These are phyloP conservation scores for Argentina anserina DNA, from an alignment of 306 rosid genomes.

Conservation along the genomic window DNA sequence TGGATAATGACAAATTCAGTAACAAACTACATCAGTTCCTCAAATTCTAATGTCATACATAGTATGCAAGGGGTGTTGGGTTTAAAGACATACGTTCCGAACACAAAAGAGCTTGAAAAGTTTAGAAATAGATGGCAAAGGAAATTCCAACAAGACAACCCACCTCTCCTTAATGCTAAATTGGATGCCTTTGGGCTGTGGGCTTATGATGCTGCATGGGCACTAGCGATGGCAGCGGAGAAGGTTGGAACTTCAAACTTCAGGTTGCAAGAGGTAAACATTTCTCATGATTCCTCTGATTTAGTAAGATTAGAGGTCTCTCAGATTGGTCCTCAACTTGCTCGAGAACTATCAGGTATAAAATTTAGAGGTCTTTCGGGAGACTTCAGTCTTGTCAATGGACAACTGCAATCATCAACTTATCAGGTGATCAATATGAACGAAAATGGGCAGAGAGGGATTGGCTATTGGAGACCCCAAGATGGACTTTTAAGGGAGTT, in stretches of 20 bases:
- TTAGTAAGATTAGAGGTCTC: slow-evolving; percentile 28
- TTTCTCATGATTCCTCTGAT: slow-evolving; percentile 19
- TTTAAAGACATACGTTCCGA: slow-evolving; percentile 38
- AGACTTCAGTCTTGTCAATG: slow-evolving; percentile 6
- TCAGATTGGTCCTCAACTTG: slow-evolving; percentile 31
- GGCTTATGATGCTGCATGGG: slow-evolving; percentile 61
- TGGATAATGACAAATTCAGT: slow-evolving; percentile 49
- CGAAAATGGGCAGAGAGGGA: slow-evolving; percentile 29
- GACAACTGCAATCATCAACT: slow-evolving; percentile 18
- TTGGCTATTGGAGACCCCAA: slow-evolving; percentile 48
- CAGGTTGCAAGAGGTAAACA: background rate
- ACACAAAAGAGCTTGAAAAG: slow-evolving; percentile 17
- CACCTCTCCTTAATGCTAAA: slow-evolving; percentile 11
- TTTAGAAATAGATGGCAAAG: slow-evolving; percentile 46
- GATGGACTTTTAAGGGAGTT: slow-evolving; percentile 31
- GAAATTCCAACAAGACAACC: slow-evolving; percentile 31
- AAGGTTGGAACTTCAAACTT: slow-evolving; percentile 13
- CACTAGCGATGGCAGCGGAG: slow-evolving; percentile 56
- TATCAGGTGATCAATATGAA: slow-evolving; percentile 36
- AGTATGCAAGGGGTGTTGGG: slow-evolving; percentile 62
- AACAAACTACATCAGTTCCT: slow-evolving; percentile 15
- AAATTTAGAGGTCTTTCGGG: slow-evolving; percentile 27
- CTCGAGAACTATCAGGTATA: slow-evolving; percentile 16
- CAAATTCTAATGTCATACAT: slow-evolving; percentile 6
- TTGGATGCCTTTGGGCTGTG: slow-evolving; percentile 40